Percentiles rank a stretch among this genome's conserved stretches.
These are phyloP conservation scores for Chrysoporthe cubensis DNA, from an alignment of 2,329 filamentous ascomycete genomes.

Conservation along the genomic window DNA sequence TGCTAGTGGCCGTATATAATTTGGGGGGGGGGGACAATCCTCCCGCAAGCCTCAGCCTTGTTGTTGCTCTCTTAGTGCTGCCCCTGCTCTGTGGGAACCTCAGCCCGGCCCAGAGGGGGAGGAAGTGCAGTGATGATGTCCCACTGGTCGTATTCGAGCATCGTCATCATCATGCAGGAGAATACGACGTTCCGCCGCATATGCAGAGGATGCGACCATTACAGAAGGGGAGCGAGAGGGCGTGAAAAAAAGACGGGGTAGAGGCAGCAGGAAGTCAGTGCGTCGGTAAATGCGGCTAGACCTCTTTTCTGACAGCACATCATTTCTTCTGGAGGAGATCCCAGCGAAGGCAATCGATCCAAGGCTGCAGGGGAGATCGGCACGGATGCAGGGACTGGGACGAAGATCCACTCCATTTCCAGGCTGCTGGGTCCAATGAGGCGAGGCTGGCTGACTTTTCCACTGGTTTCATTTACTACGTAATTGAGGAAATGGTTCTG, in stretches of 20 bases:
- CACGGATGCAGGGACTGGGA: constrained; percentile 5
- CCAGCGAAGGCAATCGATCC: not conserved
- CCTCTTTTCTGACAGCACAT: not conserved
- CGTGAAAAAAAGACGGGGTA: not conserved
- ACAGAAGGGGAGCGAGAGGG: not conserved
- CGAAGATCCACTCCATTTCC: constrained; percentile 8
- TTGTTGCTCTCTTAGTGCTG: not conserved
- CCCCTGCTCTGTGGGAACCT: not conserved
- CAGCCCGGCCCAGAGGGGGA: not conserved
- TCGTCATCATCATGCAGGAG: not conserved
- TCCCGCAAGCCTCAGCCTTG: constrained; percentile 14
- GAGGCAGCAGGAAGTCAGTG: not conserved
- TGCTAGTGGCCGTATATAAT: not conserved
- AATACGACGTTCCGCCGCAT: constrained; percentile 4
- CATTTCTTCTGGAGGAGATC: not conserved
- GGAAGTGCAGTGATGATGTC: not conserved
- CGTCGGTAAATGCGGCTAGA: not conserved
- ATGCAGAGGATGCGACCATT: not conserved
- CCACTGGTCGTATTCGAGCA: not conserved
- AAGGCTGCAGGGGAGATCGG: constrained; percentile 12
- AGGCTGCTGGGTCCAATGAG: constrained; percentile 9
- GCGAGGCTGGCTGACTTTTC: not conserved
- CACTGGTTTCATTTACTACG: not conserved
- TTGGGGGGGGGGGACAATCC: not conserved
- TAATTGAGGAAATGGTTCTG: not conserved